Conservation (phyloP, 148 eudicot genomes). For the Chenopodium suecicum region DNA sequence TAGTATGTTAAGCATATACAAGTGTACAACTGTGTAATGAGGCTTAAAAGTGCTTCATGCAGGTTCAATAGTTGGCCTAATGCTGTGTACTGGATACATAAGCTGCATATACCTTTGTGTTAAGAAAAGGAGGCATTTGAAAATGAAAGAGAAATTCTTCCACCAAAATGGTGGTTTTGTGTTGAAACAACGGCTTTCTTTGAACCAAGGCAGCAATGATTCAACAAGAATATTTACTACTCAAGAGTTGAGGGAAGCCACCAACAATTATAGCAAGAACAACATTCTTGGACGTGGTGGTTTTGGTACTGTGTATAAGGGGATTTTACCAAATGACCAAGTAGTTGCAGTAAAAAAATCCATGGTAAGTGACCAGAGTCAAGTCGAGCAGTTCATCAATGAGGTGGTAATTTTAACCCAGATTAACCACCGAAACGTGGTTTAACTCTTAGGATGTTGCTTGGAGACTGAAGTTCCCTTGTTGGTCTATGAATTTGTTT, state of each 20-base stretch:
- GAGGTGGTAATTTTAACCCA: conserved; percentile 29
- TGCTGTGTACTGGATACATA: conserved; percentile 16
- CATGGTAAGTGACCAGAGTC: conserved; percentile 11
- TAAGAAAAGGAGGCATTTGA: conserved; percentile 14
- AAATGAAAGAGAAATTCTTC: conserved; percentile 20
- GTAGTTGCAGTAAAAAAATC: conserved; percentile 27
- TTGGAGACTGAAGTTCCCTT: conserved; percentile 31
- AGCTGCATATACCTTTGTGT: conserved; percentile 22
- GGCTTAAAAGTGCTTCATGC: neutral
- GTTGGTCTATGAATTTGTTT: conserved; percentile 28
- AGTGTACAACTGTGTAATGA: neutral
- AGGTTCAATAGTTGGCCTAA: neutral
- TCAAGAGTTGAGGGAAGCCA: conserved; percentile 16
- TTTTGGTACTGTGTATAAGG: conserved; percentile 32
- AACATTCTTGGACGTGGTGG: conserved; percentile 29
- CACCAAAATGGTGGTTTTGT: conserved; percentile 24
- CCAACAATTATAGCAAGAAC: conserved; percentile 21
- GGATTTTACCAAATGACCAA: conserved; percentile 19
- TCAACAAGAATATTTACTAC: conserved; percentile 15
- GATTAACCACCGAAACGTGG: conserved; percentile 26
- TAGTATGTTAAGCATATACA: neutral
- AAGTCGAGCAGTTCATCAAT: conserved; percentile 27
- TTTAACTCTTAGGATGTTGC: conserved; percentile 30
- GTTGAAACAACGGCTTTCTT: conserved; percentile 14
- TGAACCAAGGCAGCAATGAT: conserved; percentile 6